These are phyloP conservation scores for Puccinia novopanici DNA, from an alignment of 1,284 basidiomycete species.

Conservation along the genomic window DNA sequence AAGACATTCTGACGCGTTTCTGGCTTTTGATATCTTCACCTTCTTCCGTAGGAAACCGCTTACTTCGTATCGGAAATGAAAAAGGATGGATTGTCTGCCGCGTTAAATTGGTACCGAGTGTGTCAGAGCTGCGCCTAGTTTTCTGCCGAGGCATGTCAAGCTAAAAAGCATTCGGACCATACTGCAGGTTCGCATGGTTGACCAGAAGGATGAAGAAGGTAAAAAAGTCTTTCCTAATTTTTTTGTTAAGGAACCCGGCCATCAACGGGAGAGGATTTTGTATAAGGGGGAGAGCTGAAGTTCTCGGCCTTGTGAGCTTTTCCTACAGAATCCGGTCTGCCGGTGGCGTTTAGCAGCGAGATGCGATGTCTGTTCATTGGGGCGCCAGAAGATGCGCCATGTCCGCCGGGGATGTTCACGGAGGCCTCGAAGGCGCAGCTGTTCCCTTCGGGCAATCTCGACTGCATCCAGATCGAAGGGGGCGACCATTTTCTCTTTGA, in stretches of 20 bases:
- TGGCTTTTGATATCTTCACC: neutral
- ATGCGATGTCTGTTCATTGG: constrained; percentile 35
- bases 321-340: neutral
- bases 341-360: constrained; percentile 24
- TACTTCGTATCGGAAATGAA: constrained; percentile 18
- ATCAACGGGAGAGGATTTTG: neutral
- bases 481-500: constrained; percentile 28
- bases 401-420: constrained; percentile 29
- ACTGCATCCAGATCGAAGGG: constrained; percentile 8
- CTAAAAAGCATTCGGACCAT: neutral
- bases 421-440: constrained; percentile 1
- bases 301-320: neutral
- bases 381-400: constrained; percentile 26
- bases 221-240: neutral
- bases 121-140: neutral
- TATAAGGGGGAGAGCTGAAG: neutral
- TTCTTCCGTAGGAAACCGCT: neutral
- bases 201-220: constrained; percentile 26
- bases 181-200: neutral
- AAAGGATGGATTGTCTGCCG: constrained; percentile 11
- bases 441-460: constrained; percentile 31
- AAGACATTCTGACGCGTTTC: too few species aligned
- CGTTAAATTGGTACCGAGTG: constrained; percentile 45
- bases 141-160: neutral
- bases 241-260: neutral